A percentile compares a stretch with the other conserved stretches of the same genome.
phyloP scores from a whole-genome alignment of 73 alveolate genomes.

The Paramecium octaurelia region DNA sequence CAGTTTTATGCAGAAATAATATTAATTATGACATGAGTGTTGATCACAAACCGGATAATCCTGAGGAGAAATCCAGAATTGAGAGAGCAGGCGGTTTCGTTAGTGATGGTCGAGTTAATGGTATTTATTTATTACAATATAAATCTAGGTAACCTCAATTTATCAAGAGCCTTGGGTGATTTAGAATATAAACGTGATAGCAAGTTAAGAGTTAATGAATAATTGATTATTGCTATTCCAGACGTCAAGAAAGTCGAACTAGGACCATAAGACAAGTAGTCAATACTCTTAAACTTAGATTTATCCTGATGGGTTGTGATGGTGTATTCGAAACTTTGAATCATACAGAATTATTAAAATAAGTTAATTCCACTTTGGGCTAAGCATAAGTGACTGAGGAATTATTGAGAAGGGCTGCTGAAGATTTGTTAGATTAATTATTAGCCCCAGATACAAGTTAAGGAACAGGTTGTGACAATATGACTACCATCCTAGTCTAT shows the following conservation, averaged over 20 bases:
- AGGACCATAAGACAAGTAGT: neutral
- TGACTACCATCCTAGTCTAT: constrained; percentile 49
- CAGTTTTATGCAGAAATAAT: constrained; percentile 69
- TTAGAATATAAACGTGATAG: constrained; percentile 81
- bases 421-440: constrained; percentile 43
- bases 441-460: constrained; percentile 56
- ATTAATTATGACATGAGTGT: constrained; percentile 70
- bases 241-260: constrained; percentile 29
- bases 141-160: constrained; percentile 71
- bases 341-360: constrained; percentile 21
- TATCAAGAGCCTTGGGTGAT: constrained; percentile 92
- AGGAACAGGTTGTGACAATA: constrained; percentile 65
- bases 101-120: constrained; percentile 74
- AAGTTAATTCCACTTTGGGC: neutral
- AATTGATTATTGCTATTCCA: constrained; percentile 59
- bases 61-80: constrained; percentile 84
- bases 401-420: constrained; percentile 4
- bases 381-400: neutral
- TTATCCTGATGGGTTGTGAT: constrained; percentile 61
- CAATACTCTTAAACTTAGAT: neutral
- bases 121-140: constrained; percentile 25
- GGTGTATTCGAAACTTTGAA: constrained; percentile 57
- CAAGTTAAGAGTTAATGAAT: constrained; percentile 19
- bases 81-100: constrained; percentile 84
- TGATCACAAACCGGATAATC: constrained; percentile 90